Conservation (phyloP, 129 eudicot genomes). For the Apium graveolens region DNA sequence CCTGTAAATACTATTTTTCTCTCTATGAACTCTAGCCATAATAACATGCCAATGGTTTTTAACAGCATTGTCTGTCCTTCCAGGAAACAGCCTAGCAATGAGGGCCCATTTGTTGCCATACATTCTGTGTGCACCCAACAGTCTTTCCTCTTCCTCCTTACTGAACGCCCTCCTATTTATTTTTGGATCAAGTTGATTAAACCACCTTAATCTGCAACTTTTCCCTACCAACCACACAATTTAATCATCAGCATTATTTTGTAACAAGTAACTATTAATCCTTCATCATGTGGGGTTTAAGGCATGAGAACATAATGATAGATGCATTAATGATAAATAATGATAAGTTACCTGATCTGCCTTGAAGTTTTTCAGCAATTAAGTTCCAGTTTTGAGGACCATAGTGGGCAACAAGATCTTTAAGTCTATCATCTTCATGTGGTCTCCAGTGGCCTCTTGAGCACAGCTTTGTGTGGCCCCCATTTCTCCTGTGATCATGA, state of each 20-base stretch:
- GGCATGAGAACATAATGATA: neutral
- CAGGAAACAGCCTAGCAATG: constrained; percentile 66
- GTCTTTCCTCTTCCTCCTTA: constrained; percentile 73
- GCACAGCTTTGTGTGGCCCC: constrained; percentile 18
- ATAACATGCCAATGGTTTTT: constrained; percentile 93
- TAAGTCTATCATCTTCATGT: constrained; percentile 51
- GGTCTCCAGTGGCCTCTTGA: constrained; percentile 71
- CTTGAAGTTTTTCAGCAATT: constrained; percentile 48
- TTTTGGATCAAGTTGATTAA: constrained; percentile 75
- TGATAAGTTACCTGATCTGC: constrained; percentile 64
- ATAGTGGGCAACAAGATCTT: constrained; percentile 40
- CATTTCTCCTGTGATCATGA: constrained; percentile 3
- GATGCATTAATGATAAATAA: neutral
- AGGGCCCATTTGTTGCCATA: constrained; percentile 84
- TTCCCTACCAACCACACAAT: constrained; percentile 35
- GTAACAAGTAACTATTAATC: neutral
- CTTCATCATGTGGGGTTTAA: neutral
- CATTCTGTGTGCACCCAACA: constrained; percentile 47
- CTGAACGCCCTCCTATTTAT: constrained; percentile 54
- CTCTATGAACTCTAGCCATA: constrained; percentile 66
- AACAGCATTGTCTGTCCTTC: constrained; percentile 80
- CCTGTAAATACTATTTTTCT: constrained; percentile 25
- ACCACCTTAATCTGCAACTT: constrained; percentile 91
- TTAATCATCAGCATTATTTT: neutral
- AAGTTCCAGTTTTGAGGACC: constrained; percentile 62